Conservation (phyloP, 306 rosid genomes). For the Vigna reflexopilosa region DNA sequence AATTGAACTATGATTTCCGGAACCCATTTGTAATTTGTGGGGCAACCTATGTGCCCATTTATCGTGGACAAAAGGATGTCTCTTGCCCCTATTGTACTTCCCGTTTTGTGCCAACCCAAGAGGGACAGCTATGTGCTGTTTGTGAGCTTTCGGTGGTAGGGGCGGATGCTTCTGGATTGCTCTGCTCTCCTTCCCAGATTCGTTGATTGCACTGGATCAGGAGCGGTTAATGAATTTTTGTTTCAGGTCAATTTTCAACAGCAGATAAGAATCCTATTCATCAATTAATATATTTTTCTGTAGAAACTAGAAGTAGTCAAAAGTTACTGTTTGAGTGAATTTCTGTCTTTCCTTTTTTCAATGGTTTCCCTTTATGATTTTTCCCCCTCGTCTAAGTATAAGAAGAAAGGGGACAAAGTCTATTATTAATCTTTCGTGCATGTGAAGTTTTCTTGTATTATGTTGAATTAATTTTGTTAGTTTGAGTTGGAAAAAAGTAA, state of each 20-base stretch:
- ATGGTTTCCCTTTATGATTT: constrained; percentile 42
- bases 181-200: constrained; percentile 84
- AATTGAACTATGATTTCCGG: constrained; percentile 85
- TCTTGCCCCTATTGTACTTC: constrained; percentile 90
- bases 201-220: constrained; percentile 62
- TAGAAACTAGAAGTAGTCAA: constrained; percentile 50
- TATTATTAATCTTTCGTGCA: constrained; percentile 42
- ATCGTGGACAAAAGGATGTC: constrained; percentile 87
- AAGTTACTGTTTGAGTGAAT: constrained; percentile 43
- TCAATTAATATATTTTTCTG: constrained; percentile 47
- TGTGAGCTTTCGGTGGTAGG: constrained; percentile 90
- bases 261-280: constrained; percentile 43
- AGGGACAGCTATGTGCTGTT: constrained; percentile 78
- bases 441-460: constrained; percentile 46
- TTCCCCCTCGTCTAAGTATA: constrained; percentile 33
- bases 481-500: constrained; percentile 47
- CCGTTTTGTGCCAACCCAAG: constrained; percentile 84
- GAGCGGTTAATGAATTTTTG: constrained; percentile 43
- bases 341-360: constrained; percentile 28
- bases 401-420: constrained; percentile 35
- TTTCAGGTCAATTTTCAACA: constrained; percentile 51
- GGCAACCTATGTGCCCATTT: constrained; percentile 85
- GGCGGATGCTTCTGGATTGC: constrained; percentile 91
- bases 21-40: constrained; percentile 95
- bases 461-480: constrained; percentile 41